These are phyloP conservation scores for Cucurbita pepo DNA, from an alignment of 306 rosid genomes.

Conservation along the genomic window DNA sequence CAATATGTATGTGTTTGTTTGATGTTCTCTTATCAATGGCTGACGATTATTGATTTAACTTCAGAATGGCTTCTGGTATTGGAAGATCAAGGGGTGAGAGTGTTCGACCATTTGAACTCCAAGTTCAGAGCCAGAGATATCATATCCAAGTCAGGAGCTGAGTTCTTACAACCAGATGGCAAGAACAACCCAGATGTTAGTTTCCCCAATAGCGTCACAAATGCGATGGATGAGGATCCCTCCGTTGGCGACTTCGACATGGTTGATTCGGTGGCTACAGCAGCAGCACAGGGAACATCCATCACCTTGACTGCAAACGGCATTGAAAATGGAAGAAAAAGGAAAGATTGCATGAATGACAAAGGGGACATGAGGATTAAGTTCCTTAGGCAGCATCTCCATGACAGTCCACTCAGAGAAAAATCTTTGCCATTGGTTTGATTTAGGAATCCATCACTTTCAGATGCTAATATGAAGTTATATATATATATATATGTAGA, in stretches of 20 bases:
- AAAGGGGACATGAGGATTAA: slow-evolving; percentile 25
- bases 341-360: slow-evolving; percentile 44
- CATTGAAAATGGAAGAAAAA: slow-evolving; percentile 36
- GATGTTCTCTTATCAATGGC: not conserved
- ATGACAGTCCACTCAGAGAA: slow-evolving; percentile 26
- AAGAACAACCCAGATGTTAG: slow-evolving; percentile 13
- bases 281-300: slow-evolving; percentile 1
- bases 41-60: not conserved
- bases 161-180: slow-evolving; percentile 15
- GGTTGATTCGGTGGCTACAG: slow-evolving; percentile 34
- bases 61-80: slow-evolving; percentile 61
- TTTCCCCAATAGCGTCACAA: slow-evolving; percentile 6
- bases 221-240: slow-evolving; percentile 14
- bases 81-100: slow-evolving; percentile 42
- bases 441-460: not conserved
- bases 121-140: slow-evolving; percentile 33
- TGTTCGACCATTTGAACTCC: slow-evolving; percentile 29
- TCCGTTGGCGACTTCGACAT: slow-evolving; percentile 39
- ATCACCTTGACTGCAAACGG: slow-evolving; percentile 9
- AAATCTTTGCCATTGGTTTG: slow-evolving; percentile 3
- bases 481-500: not conserved
- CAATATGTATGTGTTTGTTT: not conserved
- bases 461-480: not conserved
- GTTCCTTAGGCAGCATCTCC: slow-evolving; percentile 36
- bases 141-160: slow-evolving; percentile 26